Evolutionary conservation across 2,329 filamentous ascomycete genomes (phyloP).

Genomic region (Phialocephala subalpina): DNA sequence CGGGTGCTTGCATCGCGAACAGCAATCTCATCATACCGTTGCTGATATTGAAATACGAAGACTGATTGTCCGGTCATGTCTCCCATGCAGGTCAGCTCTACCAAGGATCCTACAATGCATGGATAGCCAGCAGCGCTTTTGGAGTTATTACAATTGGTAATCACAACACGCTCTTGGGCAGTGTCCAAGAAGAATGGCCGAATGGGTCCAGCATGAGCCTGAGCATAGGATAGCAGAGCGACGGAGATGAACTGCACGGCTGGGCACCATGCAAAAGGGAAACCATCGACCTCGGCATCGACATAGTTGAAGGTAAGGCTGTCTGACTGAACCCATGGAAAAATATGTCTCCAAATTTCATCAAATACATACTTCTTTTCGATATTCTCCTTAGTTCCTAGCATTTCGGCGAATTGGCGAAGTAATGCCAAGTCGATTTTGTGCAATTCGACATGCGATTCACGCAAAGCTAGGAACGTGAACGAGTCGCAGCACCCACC

Average conservation of each 20-base stretch:
- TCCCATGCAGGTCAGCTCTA: constrained; percentile 28
- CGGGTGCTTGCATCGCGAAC: too few relatives aligned
- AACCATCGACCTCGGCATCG: too few relatives aligned
- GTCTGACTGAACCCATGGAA: too few relatives aligned
- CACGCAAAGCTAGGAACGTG: not conserved
- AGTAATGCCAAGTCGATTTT: not conserved
- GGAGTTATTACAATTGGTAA: constrained; percentile 2
- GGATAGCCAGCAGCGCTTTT: not conserved
- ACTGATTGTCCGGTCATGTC: constrained; percentile 24
- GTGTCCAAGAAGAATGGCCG: constrained; percentile 31
- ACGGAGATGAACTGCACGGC: constrained; percentile 27
- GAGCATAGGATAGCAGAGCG: constrained; percentile 23
- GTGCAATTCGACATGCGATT: not conserved
- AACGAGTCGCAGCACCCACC: constrained; percentile 19
- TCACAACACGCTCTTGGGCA: constrained; percentile 9
- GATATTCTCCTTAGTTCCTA: too few relatives aligned
- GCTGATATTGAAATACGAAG: constrained; percentile 13
- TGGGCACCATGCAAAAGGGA: constrained; percentile 12
- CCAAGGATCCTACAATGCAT: constrained; percentile 11
- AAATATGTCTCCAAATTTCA: too few relatives aligned
- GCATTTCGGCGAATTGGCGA: not conserved
- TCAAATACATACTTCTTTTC: too few relatives aligned
- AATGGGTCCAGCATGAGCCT: constrained; percentile 28
- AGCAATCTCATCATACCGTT: not conserved
- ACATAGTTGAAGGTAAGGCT: too few relatives aligned